Evolutionary conservation across 441 rosid genomes (phyloP), one percentile per base, ranked within the genome.

Genomic region (Isatis lusitanica): DNA sequence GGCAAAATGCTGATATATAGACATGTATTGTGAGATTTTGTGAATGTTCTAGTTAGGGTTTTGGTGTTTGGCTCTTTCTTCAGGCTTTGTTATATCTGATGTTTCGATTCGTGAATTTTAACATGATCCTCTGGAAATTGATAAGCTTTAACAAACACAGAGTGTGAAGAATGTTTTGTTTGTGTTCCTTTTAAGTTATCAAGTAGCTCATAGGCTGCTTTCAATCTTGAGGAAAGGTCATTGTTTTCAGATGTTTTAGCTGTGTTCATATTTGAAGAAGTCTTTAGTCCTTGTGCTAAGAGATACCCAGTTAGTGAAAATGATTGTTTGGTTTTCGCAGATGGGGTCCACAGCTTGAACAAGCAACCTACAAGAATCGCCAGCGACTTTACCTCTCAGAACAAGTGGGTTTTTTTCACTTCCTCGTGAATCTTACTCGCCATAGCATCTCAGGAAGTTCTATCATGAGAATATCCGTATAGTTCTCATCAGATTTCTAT

Each of bases 331-430:
- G 6, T 17, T 59, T 42, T 11, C 26, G 15, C 82, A 95, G 99
- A 67, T 95, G 99, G 98, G 99, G 99, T 24, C 97, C 99, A 0
- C 98, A 88, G 85, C 92, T 94, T 11, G 99, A 94, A 67, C 97
- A 89, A 87, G 93, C 92, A 5, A 86, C 96, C 43, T 88, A 92
- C 85, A 94, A 94, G 92, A 94, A 92, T 86, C 94, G 97, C 17
- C 99, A 94, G 74, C 94, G 99, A 42, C 94, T 94, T 12, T 94
- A 94, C 83, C 92, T 94, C 50, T 94, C 99, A n/a, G 99, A 95
- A 74, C 99, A 95, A 91, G 99, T 80, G 47, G 80, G 58, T 63
- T 63, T 21, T 63, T 21, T 31, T 21, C 30, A 6, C 6, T 43
- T 13, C 63, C 30, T 16, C 67, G 11, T 61, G 36, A 10, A 15